These are phyloP conservation scores for Calonectria crousiana DNA, from an alignment of 2,329 filamentous ascomycete species.

Conservation along the genomic window DNA sequence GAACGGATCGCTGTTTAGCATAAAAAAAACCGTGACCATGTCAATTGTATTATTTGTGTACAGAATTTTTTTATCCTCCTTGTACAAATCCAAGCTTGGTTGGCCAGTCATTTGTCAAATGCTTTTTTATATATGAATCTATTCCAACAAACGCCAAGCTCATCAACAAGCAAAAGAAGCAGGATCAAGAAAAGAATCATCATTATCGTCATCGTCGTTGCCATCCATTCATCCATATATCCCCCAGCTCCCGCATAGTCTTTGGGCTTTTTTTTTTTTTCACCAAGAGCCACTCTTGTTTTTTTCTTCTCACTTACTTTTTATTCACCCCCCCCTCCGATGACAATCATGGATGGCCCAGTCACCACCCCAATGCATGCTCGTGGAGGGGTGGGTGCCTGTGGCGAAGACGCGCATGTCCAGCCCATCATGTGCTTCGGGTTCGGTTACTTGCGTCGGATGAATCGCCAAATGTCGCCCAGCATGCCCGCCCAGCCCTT, in stretches of 20 bases:
- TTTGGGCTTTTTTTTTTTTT: too few relatives aligned
- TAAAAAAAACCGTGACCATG: neutral
- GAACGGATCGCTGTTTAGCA: neutral
- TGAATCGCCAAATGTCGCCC: conserved; percentile 41
- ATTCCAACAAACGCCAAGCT: neutral
- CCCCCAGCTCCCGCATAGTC: neutral
- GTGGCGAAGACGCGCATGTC: neutral
- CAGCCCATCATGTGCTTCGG: neutral
- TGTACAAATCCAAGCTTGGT: neutral
- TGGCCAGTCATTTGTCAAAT: neutral
- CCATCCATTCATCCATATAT: neutral
- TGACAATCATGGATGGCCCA: neutral
- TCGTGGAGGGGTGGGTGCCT: neutral
- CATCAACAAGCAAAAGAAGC: neutral
- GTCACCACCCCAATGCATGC: neutral
- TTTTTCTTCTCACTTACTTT: too few relatives aligned
- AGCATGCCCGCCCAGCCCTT: conserved; percentile 67
- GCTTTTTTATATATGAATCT: neutral
- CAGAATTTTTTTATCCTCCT: neutral
- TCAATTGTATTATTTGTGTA: neutral
- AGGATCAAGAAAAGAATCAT: neutral
- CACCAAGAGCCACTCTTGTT: neutral
- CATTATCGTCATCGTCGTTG: neutral
- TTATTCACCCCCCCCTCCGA: neutral
- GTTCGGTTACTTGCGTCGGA: conserved; percentile 37